Evolutionary conservation across 208 protist genomes (phyloP).

Genomic region (Vickermania ingenoplastis): DNA sequence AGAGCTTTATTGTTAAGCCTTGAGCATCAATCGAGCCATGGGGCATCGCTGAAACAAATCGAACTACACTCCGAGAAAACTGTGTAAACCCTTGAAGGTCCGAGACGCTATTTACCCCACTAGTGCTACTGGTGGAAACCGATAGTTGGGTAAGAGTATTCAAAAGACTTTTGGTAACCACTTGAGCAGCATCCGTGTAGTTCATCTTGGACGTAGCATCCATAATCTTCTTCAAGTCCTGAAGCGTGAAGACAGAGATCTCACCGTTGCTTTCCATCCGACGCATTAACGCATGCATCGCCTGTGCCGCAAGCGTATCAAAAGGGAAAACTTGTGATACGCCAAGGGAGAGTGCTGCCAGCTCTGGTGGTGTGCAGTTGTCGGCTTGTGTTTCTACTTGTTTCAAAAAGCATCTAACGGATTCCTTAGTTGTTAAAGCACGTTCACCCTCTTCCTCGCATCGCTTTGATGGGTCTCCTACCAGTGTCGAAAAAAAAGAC

Average conservation of each 20-base stretch:
- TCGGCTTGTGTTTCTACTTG: slow-evolving; percentile 3
- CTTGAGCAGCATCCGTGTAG: neutral
- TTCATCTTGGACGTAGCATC: neutral
- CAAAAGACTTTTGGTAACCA: neutral
- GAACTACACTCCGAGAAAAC: neutral
- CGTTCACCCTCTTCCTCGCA: neutral
- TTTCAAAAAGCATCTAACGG: slow-evolving; percentile 6
- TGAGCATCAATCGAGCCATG: neutral
- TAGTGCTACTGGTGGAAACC: neutral
- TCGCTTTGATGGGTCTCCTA: neutral
- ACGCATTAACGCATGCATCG: slow-evolving; percentile 7
- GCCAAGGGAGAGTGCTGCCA: slow-evolving; percentile 20
- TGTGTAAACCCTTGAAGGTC: neutral
- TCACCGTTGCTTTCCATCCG: slow-evolving; percentile 4
- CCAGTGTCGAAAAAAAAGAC: neutral
- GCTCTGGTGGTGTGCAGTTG: slow-evolving; percentile 14
- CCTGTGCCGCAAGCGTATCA: slow-evolving; percentile 1
- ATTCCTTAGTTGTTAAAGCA: neutral
- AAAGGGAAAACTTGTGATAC: slow-evolving; percentile 12
- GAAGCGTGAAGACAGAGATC: slow-evolving; percentile 2
- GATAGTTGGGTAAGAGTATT: no score
- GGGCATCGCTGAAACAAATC: neutral
- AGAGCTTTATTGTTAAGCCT: neutral
- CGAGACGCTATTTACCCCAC: neutral
- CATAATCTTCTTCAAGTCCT: slow-evolving; percentile 9